Evolutionary conservation across 1,284 basidiomycete genomes (phyloP), one percentile per base, ranked within the genome.

Genomic region (Cerrena zonata): DNA sequence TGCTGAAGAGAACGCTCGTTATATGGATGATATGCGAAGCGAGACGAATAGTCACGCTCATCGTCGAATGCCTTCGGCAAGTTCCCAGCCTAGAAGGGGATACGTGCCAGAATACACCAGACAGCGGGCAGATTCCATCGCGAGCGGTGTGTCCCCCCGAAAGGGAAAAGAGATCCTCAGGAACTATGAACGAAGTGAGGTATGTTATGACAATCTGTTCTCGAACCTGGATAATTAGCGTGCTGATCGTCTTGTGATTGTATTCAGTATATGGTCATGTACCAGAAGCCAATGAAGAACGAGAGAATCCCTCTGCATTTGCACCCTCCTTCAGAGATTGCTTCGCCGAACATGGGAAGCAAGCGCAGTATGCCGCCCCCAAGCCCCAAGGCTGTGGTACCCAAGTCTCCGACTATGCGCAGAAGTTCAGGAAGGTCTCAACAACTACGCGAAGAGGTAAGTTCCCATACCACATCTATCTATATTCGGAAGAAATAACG

Each of bases 131-230:
- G 46, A 27, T 12, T 46, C 51, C 2, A 34, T 51, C 1, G 23
- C 43, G 40, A 40, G 42, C 47, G 22, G 51, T 53, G 48, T 48
- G 7, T 50, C 54, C n/a, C 54, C 47, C 39, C 51, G 52, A 37
- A 56, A 49, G 42, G 40, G 50, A 26, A 53, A 56, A 2, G 49
- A 48, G 5, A 50, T n/a, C 10, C 7, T 18, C 48, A 23, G 48
- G 36, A 24, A 56, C 21, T 66, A 64, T 47, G 61, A 66, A 50
- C 61, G 65, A 12, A 66, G 62, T 49, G 65, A 66, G 63, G 65
- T 65, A 45, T 44, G 60, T 45, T n/a, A 10, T 18, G 10, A 7
- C 30, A 34, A 15, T 7, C n/a, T n/a, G n/a, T n/a, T n/a, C n/a
- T 11, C 34, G 45, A 22, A 45, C 24, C 21, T 27, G 48, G 50